phyloP scores from a whole-genome alignment of 495 filamentous ascomycete genomes.

The Talaromyces thailandensis region DNA sequence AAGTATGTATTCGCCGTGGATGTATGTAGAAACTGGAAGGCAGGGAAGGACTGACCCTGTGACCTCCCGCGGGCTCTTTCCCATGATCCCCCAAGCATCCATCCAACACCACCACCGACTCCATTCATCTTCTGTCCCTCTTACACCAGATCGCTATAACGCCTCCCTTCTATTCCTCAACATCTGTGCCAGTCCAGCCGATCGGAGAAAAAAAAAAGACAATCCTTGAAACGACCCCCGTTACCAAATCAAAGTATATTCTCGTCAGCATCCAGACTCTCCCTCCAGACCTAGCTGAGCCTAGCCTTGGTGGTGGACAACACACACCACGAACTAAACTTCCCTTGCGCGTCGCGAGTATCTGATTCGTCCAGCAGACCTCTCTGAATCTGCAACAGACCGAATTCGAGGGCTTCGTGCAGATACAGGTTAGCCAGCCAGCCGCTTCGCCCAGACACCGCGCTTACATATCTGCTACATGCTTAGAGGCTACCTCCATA shows the following conservation, averaged over 20 bases:
- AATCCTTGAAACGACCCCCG: neutral
- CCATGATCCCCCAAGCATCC: slow-evolving; percentile 1
- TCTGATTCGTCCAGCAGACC: neutral
- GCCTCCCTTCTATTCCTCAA: neutral
- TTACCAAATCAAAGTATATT: neutral
- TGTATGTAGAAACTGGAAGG: neutral
- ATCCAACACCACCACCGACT: neutral
- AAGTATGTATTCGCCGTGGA: neutral
- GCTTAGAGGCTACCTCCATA: neutral
- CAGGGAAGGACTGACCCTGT: slow-evolving; percentile 1
- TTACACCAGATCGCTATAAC: neutral
- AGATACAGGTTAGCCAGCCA: neutral
- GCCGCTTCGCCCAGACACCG: neutral
- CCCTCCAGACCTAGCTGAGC: neutral
- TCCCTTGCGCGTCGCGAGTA: neutral
- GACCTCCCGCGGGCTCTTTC: neutral
- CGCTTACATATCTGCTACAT: neutral
- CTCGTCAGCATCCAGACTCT: neutral
- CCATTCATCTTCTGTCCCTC: neutral
- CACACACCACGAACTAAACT: neutral
- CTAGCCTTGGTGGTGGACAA: neutral
- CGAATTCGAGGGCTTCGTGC: neutral
- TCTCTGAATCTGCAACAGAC: slow-evolving; percentile 17
- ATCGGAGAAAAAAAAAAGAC: neutral
- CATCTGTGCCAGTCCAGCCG: neutral